A percentile compares a stretch with the other conserved stretches of the same genome.
These are phyloP conservation scores for Chlorociboria aeruginascens DNA, from an alignment of 495 filamentous ascomycete genomes.

Conservation along the genomic window DNA sequence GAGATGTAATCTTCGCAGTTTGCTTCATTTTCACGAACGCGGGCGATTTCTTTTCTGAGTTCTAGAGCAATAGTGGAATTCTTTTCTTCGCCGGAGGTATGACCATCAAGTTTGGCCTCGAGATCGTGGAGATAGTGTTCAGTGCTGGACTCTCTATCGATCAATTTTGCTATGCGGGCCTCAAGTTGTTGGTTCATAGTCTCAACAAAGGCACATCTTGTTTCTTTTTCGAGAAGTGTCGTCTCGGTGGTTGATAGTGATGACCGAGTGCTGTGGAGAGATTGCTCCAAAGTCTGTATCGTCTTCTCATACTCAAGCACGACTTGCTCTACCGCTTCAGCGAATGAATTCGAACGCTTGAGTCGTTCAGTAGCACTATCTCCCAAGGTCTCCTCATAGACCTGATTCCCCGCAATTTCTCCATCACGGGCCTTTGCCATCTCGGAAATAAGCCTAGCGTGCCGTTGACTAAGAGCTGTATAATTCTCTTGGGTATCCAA, in stretches of 20 bases:
- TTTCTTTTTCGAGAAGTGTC: slow-evolving; percentile 81
- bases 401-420: slow-evolving; percentile 37
- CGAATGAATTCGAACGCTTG: slow-evolving; percentile 89
- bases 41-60: slow-evolving; percentile 79
- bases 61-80: slow-evolving; percentile 74
- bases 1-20: slow-evolving; percentile 93
- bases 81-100: slow-evolving; percentile 86
- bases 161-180: slow-evolving; percentile 71
- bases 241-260: slow-evolving; percentile 78
- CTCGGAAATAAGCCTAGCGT: slow-evolving; percentile 90
- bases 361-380: slow-evolving; percentile 79
- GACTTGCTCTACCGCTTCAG: slow-evolving; percentile 88
- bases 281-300: slow-evolving; percentile 85
- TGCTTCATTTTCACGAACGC: slow-evolving; percentile 83
- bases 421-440: slow-evolving; percentile 74
- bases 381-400: slow-evolving; percentile 44
- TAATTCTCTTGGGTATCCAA: slow-evolving; percentile 94
- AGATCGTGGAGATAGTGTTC: slow-evolving; percentile 88
- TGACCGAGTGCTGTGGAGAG: slow-evolving; percentile 77
- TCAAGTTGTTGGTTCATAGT: slow-evolving; percentile 86
- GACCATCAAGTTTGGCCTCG: slow-evolving; percentile 77
- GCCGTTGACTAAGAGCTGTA: slow-evolving; percentile 74
- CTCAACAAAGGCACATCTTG: slow-evolving; percentile 81
- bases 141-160: slow-evolving; percentile 79
- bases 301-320: slow-evolving; percentile 98